Evolutionary conservation across 2,329 filamentous ascomycete species (phyloP).

Genomic region (Orbilia quercus): DNA sequence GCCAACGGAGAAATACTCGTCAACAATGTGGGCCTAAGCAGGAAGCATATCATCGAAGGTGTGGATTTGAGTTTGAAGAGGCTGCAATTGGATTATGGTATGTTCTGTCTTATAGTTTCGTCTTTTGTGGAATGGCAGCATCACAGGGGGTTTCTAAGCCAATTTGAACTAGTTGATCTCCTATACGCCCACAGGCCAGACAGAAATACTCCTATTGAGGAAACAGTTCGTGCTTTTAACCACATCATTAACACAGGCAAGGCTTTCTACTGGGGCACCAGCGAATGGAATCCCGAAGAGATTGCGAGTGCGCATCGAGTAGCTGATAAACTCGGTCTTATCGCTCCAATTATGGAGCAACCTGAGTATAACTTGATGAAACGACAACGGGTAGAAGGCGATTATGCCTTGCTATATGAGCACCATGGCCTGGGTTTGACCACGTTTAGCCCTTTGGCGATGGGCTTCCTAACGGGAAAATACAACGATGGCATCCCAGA

Average conservation of each 20-base stretch:
- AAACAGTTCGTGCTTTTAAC: slow-evolving; percentile 77
- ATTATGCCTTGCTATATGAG: slow-evolving; percentile 72
- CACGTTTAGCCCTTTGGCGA: slow-evolving; percentile 72
- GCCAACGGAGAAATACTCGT: slow-evolving; percentile 67
- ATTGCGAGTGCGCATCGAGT: slow-evolving; percentile 73
- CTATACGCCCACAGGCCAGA: slow-evolving; percentile 77
- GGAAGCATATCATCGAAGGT: slow-evolving; percentile 77
- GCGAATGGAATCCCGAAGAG: slow-evolving; percentile 75
- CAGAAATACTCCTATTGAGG: slow-evolving; percentile 75
- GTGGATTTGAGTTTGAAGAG: slow-evolving; percentile 71
- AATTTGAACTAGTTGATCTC: slow-evolving; percentile 68
- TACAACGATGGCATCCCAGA: slow-evolving; percentile 74
- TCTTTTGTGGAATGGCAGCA: too few relatives aligned
- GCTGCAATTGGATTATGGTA: slow-evolving; percentile 68
- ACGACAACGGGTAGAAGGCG: slow-evolving; percentile 73
- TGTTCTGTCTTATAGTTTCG: neutral
- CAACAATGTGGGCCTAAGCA: slow-evolving; percentile 73
- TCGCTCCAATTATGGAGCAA: slow-evolving; percentile 75
- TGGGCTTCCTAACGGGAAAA: slow-evolving; percentile 74
- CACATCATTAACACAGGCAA: slow-evolving; percentile 75
- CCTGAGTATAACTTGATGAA: slow-evolving; percentile 74
- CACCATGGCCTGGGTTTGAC: slow-evolving; percentile 73
- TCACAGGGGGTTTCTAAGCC: too few relatives aligned
- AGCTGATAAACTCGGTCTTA: slow-evolving; percentile 71
- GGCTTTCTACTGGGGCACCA: slow-evolving; percentile 77